Evolutionary conservation across 2,329 filamentous ascomycete genomes (phyloP), one percentile per base, ranked within the genome.

Genomic region (Sphaerulina populicola): DNA sequence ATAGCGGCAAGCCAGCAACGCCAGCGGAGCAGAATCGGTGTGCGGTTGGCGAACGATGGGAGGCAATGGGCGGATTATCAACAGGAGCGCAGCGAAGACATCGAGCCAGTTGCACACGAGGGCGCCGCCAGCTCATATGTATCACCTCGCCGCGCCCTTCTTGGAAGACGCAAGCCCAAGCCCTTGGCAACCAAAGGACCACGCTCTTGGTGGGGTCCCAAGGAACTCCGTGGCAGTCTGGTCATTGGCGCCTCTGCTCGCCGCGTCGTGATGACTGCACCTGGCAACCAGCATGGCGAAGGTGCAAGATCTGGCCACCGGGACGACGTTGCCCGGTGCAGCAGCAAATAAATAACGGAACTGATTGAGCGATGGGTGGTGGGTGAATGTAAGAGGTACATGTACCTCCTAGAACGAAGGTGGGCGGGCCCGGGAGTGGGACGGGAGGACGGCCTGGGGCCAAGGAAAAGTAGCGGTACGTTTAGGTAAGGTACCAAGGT

Each of bases 121-220:
- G 53, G 21, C 45, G 45, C 38, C 45, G 41, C 45, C 23, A 43
- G 31, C 30, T 50, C 45, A 51, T 49, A 55, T 52, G 53, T 55
- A 55, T 40, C 36, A 49, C 49, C 39, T 51, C 47, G 47, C 47
- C 44, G 54, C 47, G 33, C 33, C 49, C 23, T 27, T 27, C 23
- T 27, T 27, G 23, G 23, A 7, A 44, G 51, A 46, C 51, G 42
- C 52, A 54, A 49, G 47, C 36, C 29, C 41, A 45, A 51, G 47
- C 52, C 52, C 29, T 49, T 43, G 51, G 51, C 45, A 44, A 33
- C 33, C 27, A 39, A 41, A 45, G 47, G 44, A 46, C 14, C 5
- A 44, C 47, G 29, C 15, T 36, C 38, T 49, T 55, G 44, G 48
- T 36, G 10, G 14, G 36, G n/a, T 14, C 46, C 44, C 47, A 51